Conservation (phyloP, 495 filamentous ascomycete species). For the Evansstolkia leycettana region DNA sequence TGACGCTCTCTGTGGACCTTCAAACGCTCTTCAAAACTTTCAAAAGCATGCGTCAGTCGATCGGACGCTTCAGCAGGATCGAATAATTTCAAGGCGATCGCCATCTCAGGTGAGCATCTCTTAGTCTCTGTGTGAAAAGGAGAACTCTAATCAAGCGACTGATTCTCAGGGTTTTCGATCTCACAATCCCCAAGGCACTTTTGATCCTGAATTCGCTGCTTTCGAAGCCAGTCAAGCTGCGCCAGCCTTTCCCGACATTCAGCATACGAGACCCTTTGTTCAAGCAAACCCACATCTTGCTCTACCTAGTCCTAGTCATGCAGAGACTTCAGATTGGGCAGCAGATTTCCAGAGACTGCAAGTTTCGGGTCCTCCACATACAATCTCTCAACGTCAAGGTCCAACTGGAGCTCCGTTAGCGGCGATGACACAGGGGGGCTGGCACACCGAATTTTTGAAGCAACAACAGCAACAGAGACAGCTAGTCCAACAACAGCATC, state of each 20-base stretch:
- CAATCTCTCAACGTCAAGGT: slow-evolving; percentile 21
- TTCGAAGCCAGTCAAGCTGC: slow-evolving; percentile 46
- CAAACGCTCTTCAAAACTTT: slow-evolving; percentile 77
- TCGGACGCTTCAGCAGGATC: slow-evolving; percentile 76
- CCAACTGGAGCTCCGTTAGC: slow-evolving; percentile 17
- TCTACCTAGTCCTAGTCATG: slow-evolving; percentile 4
- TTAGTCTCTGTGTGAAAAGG: background rate
- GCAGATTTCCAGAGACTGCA: slow-evolving; percentile 38
- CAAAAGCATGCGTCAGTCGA: slow-evolving; percentile 70
- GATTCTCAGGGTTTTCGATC: slow-evolving; percentile 49
- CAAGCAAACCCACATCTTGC: slow-evolving; percentile 10
- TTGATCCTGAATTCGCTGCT: slow-evolving; percentile 60
- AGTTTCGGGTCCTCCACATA: slow-evolving; percentile 23
- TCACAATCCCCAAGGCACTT: slow-evolving; percentile 36
- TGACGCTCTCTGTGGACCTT: slow-evolving; percentile 77
- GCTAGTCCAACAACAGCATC: slow-evolving; percentile 13
- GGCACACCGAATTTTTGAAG: slow-evolving; percentile 43
- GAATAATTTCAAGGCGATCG: slow-evolving; percentile 40
- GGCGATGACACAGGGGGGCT: slow-evolving; percentile 21
- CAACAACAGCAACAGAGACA: slow-evolving; percentile 26
- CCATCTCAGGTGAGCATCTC: slow-evolving; percentile 39
- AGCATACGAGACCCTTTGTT: slow-evolving; percentile 18
- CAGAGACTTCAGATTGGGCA: slow-evolving; percentile 27
- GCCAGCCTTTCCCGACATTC: slow-evolving; percentile 17
- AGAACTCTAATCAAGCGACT: background rate